Evolutionary conservation across 2,329 filamentous ascomycete species (phyloP).

Genomic region (Colletotrichum sansevieriae): DNA sequence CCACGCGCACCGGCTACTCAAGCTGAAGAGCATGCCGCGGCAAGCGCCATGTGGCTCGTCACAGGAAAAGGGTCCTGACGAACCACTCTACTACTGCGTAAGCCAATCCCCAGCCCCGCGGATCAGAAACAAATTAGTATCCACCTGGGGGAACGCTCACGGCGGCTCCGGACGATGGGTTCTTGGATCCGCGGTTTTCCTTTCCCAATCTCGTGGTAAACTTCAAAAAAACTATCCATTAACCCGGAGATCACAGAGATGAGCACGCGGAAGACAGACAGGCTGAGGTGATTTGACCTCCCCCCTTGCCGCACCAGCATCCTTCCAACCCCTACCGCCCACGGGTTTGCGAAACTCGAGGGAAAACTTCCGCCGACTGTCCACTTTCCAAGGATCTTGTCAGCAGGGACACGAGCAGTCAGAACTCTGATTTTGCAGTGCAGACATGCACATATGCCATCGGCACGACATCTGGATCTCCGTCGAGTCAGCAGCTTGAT

Average conservation of each 20-base stretch:
- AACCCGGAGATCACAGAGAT: slow-evolving; percentile 25
- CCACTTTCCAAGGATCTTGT: neutral
- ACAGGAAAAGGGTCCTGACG: neutral
- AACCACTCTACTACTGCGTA: no score
- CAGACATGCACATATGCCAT: slow-evolving; percentile 21
- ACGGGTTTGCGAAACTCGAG: neutral
- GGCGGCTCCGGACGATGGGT: slow-evolving; percentile 26
- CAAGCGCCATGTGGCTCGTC: neutral
- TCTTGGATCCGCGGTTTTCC: slow-evolving; percentile 25
- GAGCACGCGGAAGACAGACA: neutral
- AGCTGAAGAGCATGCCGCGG: slow-evolving; percentile 4
- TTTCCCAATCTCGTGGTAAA: slow-evolving; percentile 32
- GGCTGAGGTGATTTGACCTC: neutral
- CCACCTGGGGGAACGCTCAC: slow-evolving; percentile 17
- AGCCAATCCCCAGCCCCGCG: neutral
- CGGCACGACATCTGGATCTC: slow-evolving; percentile 41
- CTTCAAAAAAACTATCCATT: neutral
- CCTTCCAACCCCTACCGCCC: slow-evolving; percentile 7
- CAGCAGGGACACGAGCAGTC: slow-evolving; percentile 20
- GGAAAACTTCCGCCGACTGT: slow-evolving; percentile 19
- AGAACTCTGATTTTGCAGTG: slow-evolving; percentile 27
- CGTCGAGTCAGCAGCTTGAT: slow-evolving; percentile 33
- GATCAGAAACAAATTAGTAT: slow-evolving; percentile 8
- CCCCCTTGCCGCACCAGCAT: slow-evolving; percentile 18
- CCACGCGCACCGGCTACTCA: neutral